These are phyloP conservation scores for Oryza glumipatula DNA, from an alignment of 176 grass and related monocot species.

Conservation along the genomic window DNA sequence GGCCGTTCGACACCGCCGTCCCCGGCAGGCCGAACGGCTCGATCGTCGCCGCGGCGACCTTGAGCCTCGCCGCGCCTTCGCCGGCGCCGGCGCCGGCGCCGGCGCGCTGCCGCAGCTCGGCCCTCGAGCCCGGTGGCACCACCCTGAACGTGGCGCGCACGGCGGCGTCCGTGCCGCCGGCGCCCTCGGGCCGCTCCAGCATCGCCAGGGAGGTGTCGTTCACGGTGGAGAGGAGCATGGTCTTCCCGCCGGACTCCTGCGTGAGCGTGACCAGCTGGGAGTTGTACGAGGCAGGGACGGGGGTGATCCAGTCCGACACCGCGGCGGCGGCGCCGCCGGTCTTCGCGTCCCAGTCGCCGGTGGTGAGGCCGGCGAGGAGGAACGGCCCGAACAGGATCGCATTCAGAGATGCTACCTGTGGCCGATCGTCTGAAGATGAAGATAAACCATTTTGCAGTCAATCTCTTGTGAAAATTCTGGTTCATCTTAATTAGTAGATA, in stretches of 20 bases:
- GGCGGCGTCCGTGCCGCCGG: conserved; percentile 59
- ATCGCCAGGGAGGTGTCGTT: conserved; percentile 68
- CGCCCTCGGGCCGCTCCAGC: conserved; percentile 52
- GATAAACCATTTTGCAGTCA: conserved; percentile 11
- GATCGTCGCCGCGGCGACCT: conserved; percentile 30
- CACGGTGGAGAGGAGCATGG: conserved; percentile 57
- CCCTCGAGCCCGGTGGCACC: not conserved
- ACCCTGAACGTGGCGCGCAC: conserved; percentile 75
- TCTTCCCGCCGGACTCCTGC: conserved; percentile 48
- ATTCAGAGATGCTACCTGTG: conserved; percentile 61
- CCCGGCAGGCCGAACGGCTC: conserved; percentile 80
- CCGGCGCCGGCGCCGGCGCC: not conserved
- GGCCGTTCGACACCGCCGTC: conserved; percentile 60
- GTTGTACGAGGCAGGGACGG: conserved; percentile 61
- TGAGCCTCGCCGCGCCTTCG: not conserved
- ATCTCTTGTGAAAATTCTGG: not conserved
- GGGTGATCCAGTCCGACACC: conserved; percentile 70
- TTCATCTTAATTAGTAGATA: not conserved
- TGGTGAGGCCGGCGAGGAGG: conserved; percentile 83
- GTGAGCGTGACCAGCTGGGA: conserved; percentile 63
- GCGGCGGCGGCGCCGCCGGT: conserved; percentile 44
- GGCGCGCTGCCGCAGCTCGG: not conserved
- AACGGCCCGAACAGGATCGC: conserved; percentile 86
- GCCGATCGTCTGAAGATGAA: conserved; percentile 69
- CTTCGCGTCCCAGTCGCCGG: conserved; percentile 71